A percentile compares a stretch with the other conserved stretches of the same genome.
Evolutionary conservation across 164 flowering plant species (phyloP).

Genomic region (Platanus orientalis): DNA sequence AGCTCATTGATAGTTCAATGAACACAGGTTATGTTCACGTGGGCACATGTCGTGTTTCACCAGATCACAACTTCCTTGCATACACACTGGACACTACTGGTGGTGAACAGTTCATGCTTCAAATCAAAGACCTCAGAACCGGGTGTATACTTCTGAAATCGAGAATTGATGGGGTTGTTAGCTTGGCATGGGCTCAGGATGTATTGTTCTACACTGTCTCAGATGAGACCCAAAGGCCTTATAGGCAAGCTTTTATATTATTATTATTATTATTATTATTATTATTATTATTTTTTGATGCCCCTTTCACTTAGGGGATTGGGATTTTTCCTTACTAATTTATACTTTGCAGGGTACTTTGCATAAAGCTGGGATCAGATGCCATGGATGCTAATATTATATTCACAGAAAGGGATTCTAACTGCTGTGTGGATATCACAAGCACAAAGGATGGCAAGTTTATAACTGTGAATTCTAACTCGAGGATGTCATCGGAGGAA

Average conservation of each 20-base stretch:
- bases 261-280: conserved; percentile 7
- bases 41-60: conserved; percentile 85
- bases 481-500: conserved; percentile 98
- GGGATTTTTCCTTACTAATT: not conserved
- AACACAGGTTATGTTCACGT: conserved; percentile 87
- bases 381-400: conserved; percentile 28
- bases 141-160: conserved; percentile 35
- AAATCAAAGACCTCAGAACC: conserved; percentile 62
- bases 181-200: conserved; percentile 90
- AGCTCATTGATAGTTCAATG: too few relatives aligned
- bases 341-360: conserved; percentile 60
- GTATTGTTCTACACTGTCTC: conserved; percentile 61
- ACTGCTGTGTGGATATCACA: conserved; percentile 83
- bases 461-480: conserved; percentile 87
- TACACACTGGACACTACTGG: conserved; percentile 80
- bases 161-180: conserved; percentile 64
- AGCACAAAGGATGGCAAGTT: conserved; percentile 93
- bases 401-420: conserved; percentile 61
- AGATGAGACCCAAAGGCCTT: conserved; percentile 77
- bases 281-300: conserved; percentile 8
- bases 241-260: conserved; percentile 41
- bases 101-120: conserved; percentile 60
- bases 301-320: not conserved
- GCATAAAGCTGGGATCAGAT: conserved; percentile 47
- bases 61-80: conserved; percentile 86